phyloP scores from a whole-genome alignment of 2,329 filamentous ascomycete genomes.

The Dactylellina sp. region DNA sequence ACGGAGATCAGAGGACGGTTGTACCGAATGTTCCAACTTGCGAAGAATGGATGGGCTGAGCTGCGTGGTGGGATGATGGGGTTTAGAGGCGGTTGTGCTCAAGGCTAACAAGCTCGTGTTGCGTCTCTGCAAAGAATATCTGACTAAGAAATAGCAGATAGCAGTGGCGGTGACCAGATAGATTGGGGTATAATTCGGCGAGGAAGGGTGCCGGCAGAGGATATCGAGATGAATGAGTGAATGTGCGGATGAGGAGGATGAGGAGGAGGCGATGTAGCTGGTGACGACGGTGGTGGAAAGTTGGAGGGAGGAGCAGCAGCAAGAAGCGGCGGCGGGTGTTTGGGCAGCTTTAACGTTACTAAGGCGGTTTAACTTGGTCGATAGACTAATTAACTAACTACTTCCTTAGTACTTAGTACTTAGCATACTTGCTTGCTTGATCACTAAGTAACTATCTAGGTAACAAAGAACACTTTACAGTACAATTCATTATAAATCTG shows the following conservation, averaged over 20 bases:
- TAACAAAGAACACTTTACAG: too few relatives aligned
- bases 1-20: constrained; percentile 9
- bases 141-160: constrained; percentile 11
- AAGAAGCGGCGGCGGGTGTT: too few relatives aligned
- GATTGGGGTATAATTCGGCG: neutral
- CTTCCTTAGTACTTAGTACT: too few relatives aligned
- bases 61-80: constrained; percentile 1
- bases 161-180: too few relatives aligned
- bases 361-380: too few relatives aligned
- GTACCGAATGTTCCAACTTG: constrained; percentile 17
- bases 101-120: constrained; percentile 31
- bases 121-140: constrained; percentile 4
- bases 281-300: neutral
- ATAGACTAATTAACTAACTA: too few relatives aligned
- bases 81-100: constrained; percentile 13
- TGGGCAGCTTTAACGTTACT: too few relatives aligned
- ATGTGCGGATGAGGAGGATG: neutral
- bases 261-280: constrained; percentile 1
- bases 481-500: too few relatives aligned
- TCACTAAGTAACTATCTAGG: too few relatives aligned
- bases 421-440: too few relatives aligned
- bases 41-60: constrained; percentile 10
- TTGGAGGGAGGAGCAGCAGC: constrained; percentile 1
- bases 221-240: constrained; percentile 3
- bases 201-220: neutral